Evolutionary conservation across 345 rosid species (phyloP).

Genomic region (Gossypium australe): DNA sequence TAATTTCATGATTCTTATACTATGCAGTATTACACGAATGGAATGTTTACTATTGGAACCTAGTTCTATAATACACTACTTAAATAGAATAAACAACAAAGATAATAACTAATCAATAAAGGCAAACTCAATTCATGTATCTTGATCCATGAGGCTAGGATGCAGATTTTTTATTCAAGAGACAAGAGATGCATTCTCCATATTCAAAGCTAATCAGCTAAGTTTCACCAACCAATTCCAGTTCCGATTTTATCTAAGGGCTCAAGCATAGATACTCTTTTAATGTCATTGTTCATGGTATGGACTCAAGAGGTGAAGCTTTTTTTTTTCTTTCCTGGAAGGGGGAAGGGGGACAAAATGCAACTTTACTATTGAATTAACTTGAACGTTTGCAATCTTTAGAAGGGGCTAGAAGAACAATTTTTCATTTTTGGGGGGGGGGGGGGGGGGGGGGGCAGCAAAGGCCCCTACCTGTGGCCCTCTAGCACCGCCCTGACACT

Average conservation of each 20-base stretch:
- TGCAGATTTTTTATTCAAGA: not conserved
- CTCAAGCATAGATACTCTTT: not conserved
- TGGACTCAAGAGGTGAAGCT: not conserved
- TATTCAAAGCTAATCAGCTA: not conserved
- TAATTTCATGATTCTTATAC: not conserved
- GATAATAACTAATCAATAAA: not conserved
- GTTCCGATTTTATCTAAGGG: not conserved
- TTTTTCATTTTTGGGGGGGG: too few relatives aligned
- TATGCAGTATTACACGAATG: not conserved
- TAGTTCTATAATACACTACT: not conserved
- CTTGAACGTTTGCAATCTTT: too few relatives aligned
- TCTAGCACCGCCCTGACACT: too few relatives aligned
- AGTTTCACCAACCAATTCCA: not conserved
- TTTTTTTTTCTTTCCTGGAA: too few relatives aligned
- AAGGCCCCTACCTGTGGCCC: too few relatives aligned
- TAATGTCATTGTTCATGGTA: not conserved
- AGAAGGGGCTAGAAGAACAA: too few relatives aligned
- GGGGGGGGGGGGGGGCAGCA: too few relatives aligned
- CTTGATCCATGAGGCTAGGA: not conserved
- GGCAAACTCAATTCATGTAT: not conserved
- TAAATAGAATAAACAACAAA: not conserved
- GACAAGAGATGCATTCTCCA: not conserved
- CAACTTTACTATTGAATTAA: too few relatives aligned
- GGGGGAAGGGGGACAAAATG: too few relatives aligned
- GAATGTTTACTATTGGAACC: not conserved